These are phyloP conservation scores for Sporothrix euskadiensis DNA, from an alignment of 2,329 filamentous ascomycete genomes.

Conservation along the genomic window DNA sequence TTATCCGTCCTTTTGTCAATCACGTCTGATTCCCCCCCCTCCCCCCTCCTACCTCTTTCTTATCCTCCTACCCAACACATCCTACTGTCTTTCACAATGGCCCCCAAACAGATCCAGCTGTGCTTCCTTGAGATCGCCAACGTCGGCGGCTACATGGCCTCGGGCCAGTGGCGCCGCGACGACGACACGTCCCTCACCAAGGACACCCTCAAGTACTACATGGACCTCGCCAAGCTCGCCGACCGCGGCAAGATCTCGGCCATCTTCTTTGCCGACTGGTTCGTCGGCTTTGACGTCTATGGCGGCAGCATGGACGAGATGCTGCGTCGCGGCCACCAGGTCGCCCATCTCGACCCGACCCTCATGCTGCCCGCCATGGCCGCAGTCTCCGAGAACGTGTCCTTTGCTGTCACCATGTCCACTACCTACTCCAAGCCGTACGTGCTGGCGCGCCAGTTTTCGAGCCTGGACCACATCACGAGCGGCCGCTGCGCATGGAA, in stretches of 20 bases:
- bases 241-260: constrained; percentile 22
- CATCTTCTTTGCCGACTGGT: constrained; percentile 29
- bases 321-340: constrained; percentile 14
- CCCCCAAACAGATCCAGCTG: constrained; percentile 35
- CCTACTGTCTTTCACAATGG: not conserved
- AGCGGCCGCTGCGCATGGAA: constrained; percentile 34
- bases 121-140: constrained; percentile 24
- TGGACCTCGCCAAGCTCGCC: constrained; percentile 26
- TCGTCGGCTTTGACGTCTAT: constrained; percentile 21
- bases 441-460: constrained; percentile 29
- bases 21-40: not conserved
- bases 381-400: constrained; percentile 30
- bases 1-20: not conserved
- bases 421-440: constrained; percentile 31
- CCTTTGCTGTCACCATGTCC: constrained; percentile 30
- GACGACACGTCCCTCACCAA: constrained; percentile 25
- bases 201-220: constrained; percentile 26
- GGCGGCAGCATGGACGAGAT: constrained; percentile 20
- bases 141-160: constrained; percentile 15
- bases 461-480: constrained; percentile 31
- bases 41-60: not conserved
- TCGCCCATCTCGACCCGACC: constrained; percentile 22
- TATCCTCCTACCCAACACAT: not conserved
- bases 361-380: constrained; percentile 31
- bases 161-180: constrained; percentile 25